phyloP scores from a whole-genome alignment of 176 grass and related monocot genomes.

The Ensete ventricosum region DNA sequence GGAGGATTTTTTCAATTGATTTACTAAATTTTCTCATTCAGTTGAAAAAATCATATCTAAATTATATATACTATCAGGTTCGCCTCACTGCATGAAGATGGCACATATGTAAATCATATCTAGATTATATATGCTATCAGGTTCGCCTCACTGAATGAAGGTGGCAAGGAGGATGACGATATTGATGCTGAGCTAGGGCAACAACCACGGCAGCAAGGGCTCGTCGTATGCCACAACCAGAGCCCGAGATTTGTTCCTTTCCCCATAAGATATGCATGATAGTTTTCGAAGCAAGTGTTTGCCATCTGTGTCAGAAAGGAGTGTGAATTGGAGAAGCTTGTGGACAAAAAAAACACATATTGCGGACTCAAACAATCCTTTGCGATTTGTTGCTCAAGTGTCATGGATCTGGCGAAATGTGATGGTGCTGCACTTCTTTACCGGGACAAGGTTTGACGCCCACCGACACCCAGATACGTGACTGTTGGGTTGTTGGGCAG shows the following conservation, averaged over 20 bases:
- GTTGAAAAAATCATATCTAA: no score
- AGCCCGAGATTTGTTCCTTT: constrained; percentile 81
- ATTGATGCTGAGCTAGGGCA: constrained; percentile 21
- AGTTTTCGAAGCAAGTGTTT: constrained; percentile 84
- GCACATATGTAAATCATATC: no score
- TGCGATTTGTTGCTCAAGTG: constrained; percentile 72
- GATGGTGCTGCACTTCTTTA: constrained; percentile 79
- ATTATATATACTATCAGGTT: no score
- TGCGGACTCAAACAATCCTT: constrained; percentile 69
- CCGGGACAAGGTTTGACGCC: constrained; percentile 66
- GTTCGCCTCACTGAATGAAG: constrained; percentile 22
- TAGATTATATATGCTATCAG: no score
- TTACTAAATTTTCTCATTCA: no score
- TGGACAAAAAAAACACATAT: constrained; percentile 65
- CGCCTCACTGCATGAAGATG: no score
- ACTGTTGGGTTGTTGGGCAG: no score
- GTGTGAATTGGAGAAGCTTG: constrained; percentile 69
- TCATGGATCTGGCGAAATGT: constrained; percentile 85
- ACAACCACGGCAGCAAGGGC: background rate
- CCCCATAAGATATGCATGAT: constrained; percentile 74
- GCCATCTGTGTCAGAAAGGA: constrained; percentile 91
- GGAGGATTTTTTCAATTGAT: no score
- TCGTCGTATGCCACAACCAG: constrained; percentile 80
- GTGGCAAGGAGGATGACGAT: constrained; percentile 38
- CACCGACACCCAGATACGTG: constrained; percentile 60